Conservation (phyloP, 2,329 filamentous ascomycete genomes). For the Thelonectria olida region DNA sequence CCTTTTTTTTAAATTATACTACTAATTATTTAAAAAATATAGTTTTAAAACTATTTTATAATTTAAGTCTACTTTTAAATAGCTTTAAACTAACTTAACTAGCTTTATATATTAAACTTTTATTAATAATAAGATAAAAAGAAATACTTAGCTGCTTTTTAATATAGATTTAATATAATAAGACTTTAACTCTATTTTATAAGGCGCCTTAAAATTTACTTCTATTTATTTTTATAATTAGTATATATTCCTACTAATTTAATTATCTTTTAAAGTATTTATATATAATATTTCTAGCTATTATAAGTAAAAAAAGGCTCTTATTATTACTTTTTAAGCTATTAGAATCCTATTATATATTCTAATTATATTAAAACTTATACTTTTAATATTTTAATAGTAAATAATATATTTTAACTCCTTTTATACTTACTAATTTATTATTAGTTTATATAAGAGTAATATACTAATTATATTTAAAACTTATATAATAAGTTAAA, state of each 20-base stretch:
- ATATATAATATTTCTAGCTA: not conserved
- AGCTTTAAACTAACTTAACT: not conserved
- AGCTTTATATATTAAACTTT: constrained; percentile 2
- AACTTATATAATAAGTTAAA: not conserved
- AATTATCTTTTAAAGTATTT: not conserved
- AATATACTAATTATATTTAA: constrained; percentile 1
- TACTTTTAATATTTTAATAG: not conserved
- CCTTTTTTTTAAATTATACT: not conserved
- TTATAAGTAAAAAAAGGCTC: not conserved
- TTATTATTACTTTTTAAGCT: not conserved
- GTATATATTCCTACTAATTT: constrained; percentile 7
- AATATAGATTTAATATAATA: not conserved
- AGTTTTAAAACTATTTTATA: not conserved
- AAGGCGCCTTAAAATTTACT: not conserved
- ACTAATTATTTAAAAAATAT: not conserved
- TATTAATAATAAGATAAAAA: not conserved
- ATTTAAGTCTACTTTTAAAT: not conserved
- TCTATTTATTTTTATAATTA: not conserved
- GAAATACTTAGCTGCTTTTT: not conserved
- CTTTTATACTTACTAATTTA: not conserved
- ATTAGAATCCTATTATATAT: not conserved
- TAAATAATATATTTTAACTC: not conserved
- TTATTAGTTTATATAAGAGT: not conserved
- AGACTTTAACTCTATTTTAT: not conserved
- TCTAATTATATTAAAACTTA: not conserved